Base-by-base conservation (phyloP, 495 filamentous ascomycete species). In the Neurospora sp. region DNA sequence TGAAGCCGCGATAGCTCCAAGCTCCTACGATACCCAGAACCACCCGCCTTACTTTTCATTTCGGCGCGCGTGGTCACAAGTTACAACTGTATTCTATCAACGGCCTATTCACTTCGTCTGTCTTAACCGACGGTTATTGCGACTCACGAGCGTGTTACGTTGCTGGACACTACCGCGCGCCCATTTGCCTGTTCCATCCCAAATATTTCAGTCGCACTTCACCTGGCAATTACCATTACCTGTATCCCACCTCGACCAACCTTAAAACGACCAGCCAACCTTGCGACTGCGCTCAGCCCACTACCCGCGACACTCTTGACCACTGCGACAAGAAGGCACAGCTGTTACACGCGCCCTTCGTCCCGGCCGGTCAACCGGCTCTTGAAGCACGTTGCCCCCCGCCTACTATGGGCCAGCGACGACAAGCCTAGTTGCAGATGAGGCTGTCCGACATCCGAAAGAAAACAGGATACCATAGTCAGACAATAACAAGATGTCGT, bases 331-430 rank as follows among this genome's bases (percentile, higher is more conserved):
- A 43, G 9, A 31, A 42, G 11, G 11, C 34, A 2, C 39, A 15
- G n/a, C 37, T 13, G 39, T 21, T 71, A 40, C 69, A 39, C 28
- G 24, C 11, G 34, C 24, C 15, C 37, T 17, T 48, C 19, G n/a
- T 17, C 45, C 8, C 24, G 36, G 15, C 39, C 34, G 38, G 43
- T 39, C 37, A 36, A 48, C 34, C 70, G 39, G 72, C 69, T 71
- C 38, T 21, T 19, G 34, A 10, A 38, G 34, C 39, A 19, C 7
- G 8, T 10, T 48, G 70, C 62, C 70, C 54, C 48, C 54, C 6
- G 54, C 24, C 80, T 74, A 81, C 76, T 79, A 81, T 81, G 80
- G 78, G 80, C 71, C 69, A 70, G 75, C 74, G 74, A 73, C 79
- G 71, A 78, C 71, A 43, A 28, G 71, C 71, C 42, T 74, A 77